Evolutionary conservation across 441 rosid species (phyloP), one percentile per base, ranked within the genome.

Genomic region (Erodium texanum): DNA sequence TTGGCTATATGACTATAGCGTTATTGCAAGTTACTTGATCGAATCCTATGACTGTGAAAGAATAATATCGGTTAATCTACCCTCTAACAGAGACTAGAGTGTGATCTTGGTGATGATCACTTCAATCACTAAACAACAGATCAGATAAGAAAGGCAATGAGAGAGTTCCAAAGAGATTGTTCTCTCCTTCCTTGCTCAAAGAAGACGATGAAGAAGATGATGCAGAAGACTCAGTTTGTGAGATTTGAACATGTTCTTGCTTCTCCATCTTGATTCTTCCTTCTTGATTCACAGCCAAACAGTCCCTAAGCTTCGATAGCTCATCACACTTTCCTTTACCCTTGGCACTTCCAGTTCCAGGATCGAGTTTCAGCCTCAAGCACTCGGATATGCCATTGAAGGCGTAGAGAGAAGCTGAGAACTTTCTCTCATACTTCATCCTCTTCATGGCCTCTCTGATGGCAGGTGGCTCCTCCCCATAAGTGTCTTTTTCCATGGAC

Each of bases 391-490:
- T 82, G 16, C 93, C 89, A 71, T 84, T 81, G 74, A 88, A 86
- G 3, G 90, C 89, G 38, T 86, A 83, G 0, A 84, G 80, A 5
- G 93, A 88, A 73, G 90, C 90, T 6, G 90, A 88, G 72, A 82
- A 73, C 69, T 84, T 86, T 67, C 89, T 75, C 68, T 86, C 93
- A 23, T 82, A 83, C 38, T 70, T 86, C 87, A 86, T 83, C 68
- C 86, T 82, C 76, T 77, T 76, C 86, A 86, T 75, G 36, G 81
- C 83, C 58, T 75, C 87, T 62, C 76, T 77, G 20, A 85, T 74
- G 73, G 76, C 74, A 0, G 85, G 74, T 2, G 87, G 81, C 67
- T 82, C 84, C 36, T 84, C 88, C 20, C 64, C 77, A 12, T 76
- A 84, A 0, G 43, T 38, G 43, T 38, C 43, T 14, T 66, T 23